A percentile compares a stretch with the other conserved stretches of the same genome.
Evolutionary conservation across 164 flowering plant species (phyloP).

Genomic region (Annona cherimola): DNA sequence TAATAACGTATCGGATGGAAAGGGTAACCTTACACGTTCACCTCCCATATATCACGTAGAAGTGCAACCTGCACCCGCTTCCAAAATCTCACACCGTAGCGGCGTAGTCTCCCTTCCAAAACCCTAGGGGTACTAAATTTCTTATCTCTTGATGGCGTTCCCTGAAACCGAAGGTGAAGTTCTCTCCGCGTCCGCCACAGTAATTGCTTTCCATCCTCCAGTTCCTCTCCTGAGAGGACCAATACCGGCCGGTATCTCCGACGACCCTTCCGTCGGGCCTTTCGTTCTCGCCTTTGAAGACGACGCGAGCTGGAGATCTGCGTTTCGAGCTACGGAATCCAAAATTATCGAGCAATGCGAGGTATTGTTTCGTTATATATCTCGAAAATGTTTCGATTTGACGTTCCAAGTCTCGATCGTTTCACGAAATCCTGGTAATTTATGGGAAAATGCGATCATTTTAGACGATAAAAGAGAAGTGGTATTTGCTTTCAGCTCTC

Average conservation of each 20-base stretch:
- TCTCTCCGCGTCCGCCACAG: slow-evolving; percentile 23
- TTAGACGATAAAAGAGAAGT: background rate
- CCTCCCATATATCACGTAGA: too few relatives aligned
- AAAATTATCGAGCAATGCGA: slow-evolving; percentile 23
- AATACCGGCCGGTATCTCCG: slow-evolving; percentile 16
- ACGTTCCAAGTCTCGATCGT: background rate
- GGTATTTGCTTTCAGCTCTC: background rate
- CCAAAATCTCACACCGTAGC: too few relatives aligned
- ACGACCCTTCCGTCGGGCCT: slow-evolving; percentile 23
- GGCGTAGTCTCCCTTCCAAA: background rate
- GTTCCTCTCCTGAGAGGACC: slow-evolving; percentile 23
- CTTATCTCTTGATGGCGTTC: slow-evolving; percentile 15
- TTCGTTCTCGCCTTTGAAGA: slow-evolving; percentile 30
- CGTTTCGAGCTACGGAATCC: slow-evolving; percentile 13
- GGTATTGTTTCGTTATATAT: slow-evolving; percentile 6
- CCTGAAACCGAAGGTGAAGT: slow-evolving; percentile 6
- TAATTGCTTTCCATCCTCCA: slow-evolving; percentile 20
- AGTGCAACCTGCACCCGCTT: too few relatives aligned
- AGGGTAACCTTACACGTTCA: too few relatives aligned
- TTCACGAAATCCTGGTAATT: background rate
- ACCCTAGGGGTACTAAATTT: background rate
- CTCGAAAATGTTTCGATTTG: background rate
- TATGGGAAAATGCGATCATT: background rate
- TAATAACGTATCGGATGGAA: too few relatives aligned
- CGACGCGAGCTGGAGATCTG: slow-evolving; percentile 19